Evolutionary conservation across 352 stramenopile species (phyloP).

Genomic region (Phytophthora fragariae): DNA sequence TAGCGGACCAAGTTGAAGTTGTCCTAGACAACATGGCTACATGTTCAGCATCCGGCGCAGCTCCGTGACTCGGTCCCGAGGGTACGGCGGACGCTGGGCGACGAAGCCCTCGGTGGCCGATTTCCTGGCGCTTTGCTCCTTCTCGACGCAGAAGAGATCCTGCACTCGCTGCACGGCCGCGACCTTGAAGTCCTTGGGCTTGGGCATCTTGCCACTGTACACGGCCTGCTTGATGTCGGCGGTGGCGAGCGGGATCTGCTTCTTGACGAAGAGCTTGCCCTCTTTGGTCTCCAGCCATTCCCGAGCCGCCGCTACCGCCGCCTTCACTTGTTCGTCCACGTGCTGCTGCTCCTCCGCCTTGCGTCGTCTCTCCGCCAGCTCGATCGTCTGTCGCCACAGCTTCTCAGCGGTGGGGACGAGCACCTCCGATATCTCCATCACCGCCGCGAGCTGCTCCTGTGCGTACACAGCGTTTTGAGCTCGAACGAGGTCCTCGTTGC

Average conservation of each 20-base stretch:
- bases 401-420: conserved; percentile 41
- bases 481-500: conserved; percentile 37
- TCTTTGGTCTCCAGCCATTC: conserved; percentile 76
- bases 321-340: conserved; percentile 40
- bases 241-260: conserved; percentile 46
- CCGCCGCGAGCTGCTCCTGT: conserved; percentile 41
- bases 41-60: conserved; percentile 25
- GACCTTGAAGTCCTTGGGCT: conserved; percentile 67
- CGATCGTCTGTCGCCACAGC: conserved; percentile 47
- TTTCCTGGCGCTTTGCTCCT: conserved; percentile 48
- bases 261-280: conserved; percentile 68
- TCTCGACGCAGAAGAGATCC: conserved; percentile 50
- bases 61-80: conserved; percentile 35
- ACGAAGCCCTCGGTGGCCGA: conserved; percentile 43
- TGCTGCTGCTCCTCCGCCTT: conserved; percentile 47
- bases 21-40: conserved; percentile 9
- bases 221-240: conserved; percentile 64
- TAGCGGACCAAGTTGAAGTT: conserved; percentile 35
- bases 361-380: conserved; percentile 45
- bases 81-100: conserved; percentile 37
- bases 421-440: conserved; percentile 38
- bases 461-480: conserved; percentile 13
- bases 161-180: conserved; percentile 43
- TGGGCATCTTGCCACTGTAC: conserved; percentile 52
- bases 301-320: conserved; percentile 11